Base-by-base conservation (phyloP, 208 protist species). In the Porcisia deanei region DNA sequence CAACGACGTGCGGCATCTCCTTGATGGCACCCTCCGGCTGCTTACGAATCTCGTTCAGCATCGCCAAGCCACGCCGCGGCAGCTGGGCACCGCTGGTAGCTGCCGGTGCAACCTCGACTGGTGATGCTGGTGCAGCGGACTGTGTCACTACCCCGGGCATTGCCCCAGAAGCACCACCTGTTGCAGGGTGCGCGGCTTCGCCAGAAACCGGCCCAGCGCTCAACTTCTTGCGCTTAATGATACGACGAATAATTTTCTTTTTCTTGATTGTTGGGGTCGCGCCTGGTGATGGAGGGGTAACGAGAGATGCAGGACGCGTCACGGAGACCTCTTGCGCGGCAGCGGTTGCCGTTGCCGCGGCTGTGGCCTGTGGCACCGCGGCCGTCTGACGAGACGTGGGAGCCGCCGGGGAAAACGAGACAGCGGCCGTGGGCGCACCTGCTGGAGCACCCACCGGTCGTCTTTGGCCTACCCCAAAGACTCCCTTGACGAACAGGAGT, bases 201-300 rank as follows among this genome's bases (percentile, higher is more conserved):
- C 37, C 30, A 10, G 76, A 5, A 45, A 45, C 30, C 18, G 41
- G n/a, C 8, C 57, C 71, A 37, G 30, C 0, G 14, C 30, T 8
- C 7, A 37, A 12, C 53, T 77, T 76, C 66, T 73, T 76, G 58
- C 77, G 77, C 77, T 82, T 82, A 53, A 82, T 73, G 20, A 82
- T 77, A 30, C 77, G 77, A 25, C 77, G 77, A 25, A 82, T 82
- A 10, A 82, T 82, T 30, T 82, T 82, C 72, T 82, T 82, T 58
- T 77, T 82, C 7, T 41, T 54, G 12, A 71, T 43, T 41, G 59
- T 4, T 3, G 25, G 67, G 1, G 30, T 39, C 37, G 10, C 65
- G 22, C 18, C 49, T 60, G 52, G 41, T 1, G 76, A 34, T n/a
- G 77, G 70, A 3, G 77, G 77, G 2, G 63, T 73, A n/a, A 75